A percentile compares a stretch with the other conserved stretches of the same genome.
Evolutionary conservation across 177 flowering plant genomes (phyloP).

Genomic region (Viscum album): DNA sequence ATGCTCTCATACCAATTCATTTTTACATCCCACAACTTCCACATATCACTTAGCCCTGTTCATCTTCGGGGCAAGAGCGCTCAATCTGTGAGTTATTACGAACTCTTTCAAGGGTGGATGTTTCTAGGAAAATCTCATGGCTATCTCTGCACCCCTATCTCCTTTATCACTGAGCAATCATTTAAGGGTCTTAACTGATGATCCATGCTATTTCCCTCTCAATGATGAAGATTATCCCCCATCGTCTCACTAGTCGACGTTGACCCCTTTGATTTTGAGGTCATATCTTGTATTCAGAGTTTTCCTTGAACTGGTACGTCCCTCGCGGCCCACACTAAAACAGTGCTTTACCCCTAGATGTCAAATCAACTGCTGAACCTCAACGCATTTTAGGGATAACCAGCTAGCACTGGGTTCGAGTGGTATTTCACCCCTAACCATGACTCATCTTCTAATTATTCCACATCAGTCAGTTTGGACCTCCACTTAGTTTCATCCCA

Average conservation of each 20-base stretch:
- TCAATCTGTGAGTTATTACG: background rate
- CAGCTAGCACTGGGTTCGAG: no score
- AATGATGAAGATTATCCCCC: background rate
- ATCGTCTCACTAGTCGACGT: background rate
- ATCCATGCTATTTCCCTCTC: background rate
- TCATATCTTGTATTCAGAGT: background rate
- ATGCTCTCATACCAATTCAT: no score
- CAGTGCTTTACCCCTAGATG: background rate
- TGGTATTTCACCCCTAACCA: no score
- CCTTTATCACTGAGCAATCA: slow-evolving; percentile 2
- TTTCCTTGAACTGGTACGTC: background rate
- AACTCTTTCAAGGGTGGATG: background rate
- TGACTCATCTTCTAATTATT: no score
- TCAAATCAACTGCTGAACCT: background rate
- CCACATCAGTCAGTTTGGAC: no score
- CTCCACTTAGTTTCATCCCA: no score
- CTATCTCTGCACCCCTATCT: slow-evolving; percentile 4
- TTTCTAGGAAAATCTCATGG: background rate
- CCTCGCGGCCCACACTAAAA: background rate
- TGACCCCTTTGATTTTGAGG: background rate
- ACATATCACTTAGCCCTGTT: no score
- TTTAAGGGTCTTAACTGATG: background rate
- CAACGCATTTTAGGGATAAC: background rate
- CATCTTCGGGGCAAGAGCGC: slow-evolving; percentile 1
- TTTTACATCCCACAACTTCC: no score